Base-by-base conservation (phyloP, 2,329 filamentous ascomycete species). In the Penicillium sp. region DNA sequence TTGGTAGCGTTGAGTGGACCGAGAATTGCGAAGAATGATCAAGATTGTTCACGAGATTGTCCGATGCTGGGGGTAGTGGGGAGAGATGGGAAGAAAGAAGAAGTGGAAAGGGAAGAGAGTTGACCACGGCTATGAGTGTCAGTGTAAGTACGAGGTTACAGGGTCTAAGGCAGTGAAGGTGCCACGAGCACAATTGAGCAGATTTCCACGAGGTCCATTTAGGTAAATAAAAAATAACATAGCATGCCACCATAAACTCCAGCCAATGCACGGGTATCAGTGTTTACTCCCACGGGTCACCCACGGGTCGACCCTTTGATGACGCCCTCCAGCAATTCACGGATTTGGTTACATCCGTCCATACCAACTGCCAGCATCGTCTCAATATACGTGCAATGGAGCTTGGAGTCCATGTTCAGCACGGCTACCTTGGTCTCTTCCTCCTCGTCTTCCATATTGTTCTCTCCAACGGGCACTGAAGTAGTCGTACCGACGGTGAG, bases 321-420 rank as follows among this genome's bases (percentile, higher is more conserved):
- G 12, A 95, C 87, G 6, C 80, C 79, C 70, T 97, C 92, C 64
- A 99, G 69, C 43, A 96, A 88, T 60, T 85, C 82, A 58, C 90
- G 83, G 32, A 97, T 86, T 68, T 92, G 88, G 73, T 88, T 91
- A 72, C 93, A 97, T 4, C 92, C 94, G 69, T 97, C 92, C 42
- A 97, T 85, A 0, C 89, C 93, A 1, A 96, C 91, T 0, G 90
- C 91, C 62, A 99, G 76, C 92, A 99, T 96, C 1, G 89, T 89
- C 75, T 99, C 93, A 53, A 97, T 69, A 51, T 91, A 83, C 13
- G 71, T 72, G 57, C 89, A 84, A 72, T 95, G 89, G n/a, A 96
- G 87, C 41, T 90, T 84, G 48, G 87, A 94, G 79, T 97, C 94
- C 80, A 95, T 89, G 10, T 92, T 82, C 57, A 96, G 74, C 6